Evolutionary conservation across 129 eudicot genomes (phyloP), one percentile per base, ranked within the genome.

Genomic region (Smallanthus sonchifolius): DNA sequence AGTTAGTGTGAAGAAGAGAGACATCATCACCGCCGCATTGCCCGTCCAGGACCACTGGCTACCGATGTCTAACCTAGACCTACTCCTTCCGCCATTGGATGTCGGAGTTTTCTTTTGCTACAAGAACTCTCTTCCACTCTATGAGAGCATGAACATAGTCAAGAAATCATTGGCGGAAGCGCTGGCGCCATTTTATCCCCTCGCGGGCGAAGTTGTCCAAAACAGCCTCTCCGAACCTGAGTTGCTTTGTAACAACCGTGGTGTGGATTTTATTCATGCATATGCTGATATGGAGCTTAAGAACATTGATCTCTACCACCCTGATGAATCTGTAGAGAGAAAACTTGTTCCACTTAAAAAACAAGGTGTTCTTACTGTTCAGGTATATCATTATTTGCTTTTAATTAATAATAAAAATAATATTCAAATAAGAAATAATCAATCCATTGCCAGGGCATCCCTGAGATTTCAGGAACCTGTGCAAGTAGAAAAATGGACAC

Each of bases 21-120:
- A 84, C 71, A 77, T 79, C 62, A 79, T 86, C 39, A 70, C 75
- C 0, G 83, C 92, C 19, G 80, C 80, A 64, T 60, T 82, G 57
- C 92, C 92, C 2, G 65, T 86, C 70, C 92, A 84, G 30, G 87
- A 86, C 44, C 85, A 88, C 75, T 76, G 87, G 86, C 65, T 88
- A 65, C 84, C 91, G 5, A 71, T 88, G 85, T 86, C 96, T 2
- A 91, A 91, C 76, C 84, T 91, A 0, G 97, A 91, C 77, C 64
- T 88, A 14, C 88, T 91, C 36, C 87, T 88, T 30, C 96, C 97
- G 4, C 87, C 90, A 0, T 55, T 82, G 5, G 86, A 86, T 63
- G 80, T 86, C 1, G 85, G 88, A 10, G 78, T 88, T 37, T 88
- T 86, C 88, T 83, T 91, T 11, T 86, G 96, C 74, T 91, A 88